Base-by-base conservation (phyloP, 257 asterid genomes). In the Lavandula angustifolia region DNA sequence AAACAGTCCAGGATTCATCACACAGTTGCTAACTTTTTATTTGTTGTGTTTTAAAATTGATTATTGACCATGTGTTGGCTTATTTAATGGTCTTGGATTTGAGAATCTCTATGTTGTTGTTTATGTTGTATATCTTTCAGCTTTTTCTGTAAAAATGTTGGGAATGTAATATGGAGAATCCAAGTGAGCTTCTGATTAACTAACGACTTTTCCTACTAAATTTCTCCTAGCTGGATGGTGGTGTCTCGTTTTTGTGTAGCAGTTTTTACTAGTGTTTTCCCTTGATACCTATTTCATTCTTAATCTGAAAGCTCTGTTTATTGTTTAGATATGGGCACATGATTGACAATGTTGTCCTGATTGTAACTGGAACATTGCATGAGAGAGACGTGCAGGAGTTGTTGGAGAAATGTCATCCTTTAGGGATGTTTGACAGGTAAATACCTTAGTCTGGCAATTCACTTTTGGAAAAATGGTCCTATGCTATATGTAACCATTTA, bases 341-440 rank as follows among this genome's bases (percentile, higher is more conserved):
- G 97, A 90, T 90, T 34, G 97, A 90, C 83, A 87, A 90, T 60
- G 96, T 85, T 70, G 97, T 90, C 68, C 85, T 90, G 35, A 86
- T 91, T 71, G 91, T 91, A 60, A 88, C 95, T 16, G 98, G 98
- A 76, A 91, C 96, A 46, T 71, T 91, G 80, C 96, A 88, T 34
- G 95, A 86, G 82, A 84, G 98, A 77, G 98, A 91, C 70, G 94
- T 91, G 70, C 95, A 88, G 66, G 98, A 91, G 66, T 72, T 91
- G 84, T 68, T 88, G 85, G 98, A 91, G 84, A 91, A 91, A 74
- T 91, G 98, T 59, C 98, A 91, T 63, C 96, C 98, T 66, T 66
- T 91, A 75, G 98, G 98, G 70, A 91, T 88, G 98, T 91, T 88
- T 80, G 96, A 88, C 78, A 88, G 96, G 96, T 85, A 84, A n/a